Evolutionary conservation across 1,139 yeast genomes (phyloP), one percentile per base, ranked within the genome.

Genomic region (Lodderomyces orthopsilosis): DNA sequence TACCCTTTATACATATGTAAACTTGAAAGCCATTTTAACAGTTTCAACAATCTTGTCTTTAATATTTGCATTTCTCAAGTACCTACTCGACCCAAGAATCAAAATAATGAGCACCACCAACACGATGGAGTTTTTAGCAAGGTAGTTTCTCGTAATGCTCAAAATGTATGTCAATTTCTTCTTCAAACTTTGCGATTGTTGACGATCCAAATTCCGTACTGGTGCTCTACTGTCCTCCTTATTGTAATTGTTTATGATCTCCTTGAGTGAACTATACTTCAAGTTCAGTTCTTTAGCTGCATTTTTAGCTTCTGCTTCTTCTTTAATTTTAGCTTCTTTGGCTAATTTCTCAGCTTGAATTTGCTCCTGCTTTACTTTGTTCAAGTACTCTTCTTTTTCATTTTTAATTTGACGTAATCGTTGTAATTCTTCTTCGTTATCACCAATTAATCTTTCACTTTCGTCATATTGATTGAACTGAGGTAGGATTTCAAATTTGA

Each of bases 11-110:
- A 70, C 55, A 48, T 70, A 73, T 37, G 69, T 69, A 38, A 73
- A 65, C 52, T 70, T 68, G 53, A 73, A 68, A 8, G 78, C 78
- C 78, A 73, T 73, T 46, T 56, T 56, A 19, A 73, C 49, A 0
- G 76, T 70, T 41, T 72, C 75, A 43, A 57, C 55, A 17, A 71
- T 37, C 42, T 57, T 65, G 33, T 68, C 65, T 42, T 57, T 59
- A 14, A 70, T 39, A 46, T 65, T 63, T 6, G 63, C 50, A 44
- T 56, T 62, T 35, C 56, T 59, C 22, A 56, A 46, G 24, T 60
- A 51, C 37, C 55, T 52, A 10, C 57, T 45, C 1, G 61, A 51
- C 1, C 62, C 47, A 10, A 70, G 46, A 14, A 61, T 45, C 5
- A 68, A 27, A 7, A 59, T 51, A 4, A 62, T 43, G 9, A 65